A percentile compares a stretch with the other conserved stretches of the same genome.
Evolutionary conservation across 495 filamentous ascomycete species (phyloP).

Genomic region (Peziza echinospora): DNA sequence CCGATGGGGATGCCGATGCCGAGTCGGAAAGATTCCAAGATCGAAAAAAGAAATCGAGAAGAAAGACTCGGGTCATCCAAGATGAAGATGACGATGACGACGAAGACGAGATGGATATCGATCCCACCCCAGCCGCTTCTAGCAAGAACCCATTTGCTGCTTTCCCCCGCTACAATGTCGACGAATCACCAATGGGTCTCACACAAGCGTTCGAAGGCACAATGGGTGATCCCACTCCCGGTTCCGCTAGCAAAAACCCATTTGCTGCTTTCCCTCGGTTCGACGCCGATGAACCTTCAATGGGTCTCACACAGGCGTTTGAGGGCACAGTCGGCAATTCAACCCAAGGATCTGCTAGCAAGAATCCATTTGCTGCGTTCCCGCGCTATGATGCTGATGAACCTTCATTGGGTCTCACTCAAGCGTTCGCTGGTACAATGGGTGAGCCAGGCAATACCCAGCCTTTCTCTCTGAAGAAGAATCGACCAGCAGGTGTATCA

Average conservation of each 20-base stretch:
- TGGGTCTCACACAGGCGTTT: conserved; percentile 79
- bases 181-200: conserved; percentile 11
- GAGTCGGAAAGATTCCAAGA: conserved; percentile 17
- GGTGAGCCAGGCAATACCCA: conserved; percentile 8
- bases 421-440: not conserved
- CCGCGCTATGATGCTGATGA: not conserved
- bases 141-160: conserved; percentile 10
- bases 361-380: not conserved
- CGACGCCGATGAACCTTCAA: not conserved
- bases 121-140: conserved; percentile 6
- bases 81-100: conserved; percentile 52
- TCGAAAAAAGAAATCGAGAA: conserved; percentile 6
- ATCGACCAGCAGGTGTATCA: not conserved
- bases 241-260: not conserved
- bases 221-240: conserved; percentile 1
- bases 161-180: conserved; percentile 8
- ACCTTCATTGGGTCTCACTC: not conserved
- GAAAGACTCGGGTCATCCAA: conserved; percentile 27
- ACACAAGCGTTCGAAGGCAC: conserved; percentile 15
- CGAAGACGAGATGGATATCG: conserved; percentile 30
- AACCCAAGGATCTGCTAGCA: not conserved
- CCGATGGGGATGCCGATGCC: conserved; percentile 19
- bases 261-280: not conserved
- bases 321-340: conserved; percentile 64
- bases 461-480: conserved; percentile 1